These are phyloP conservation scores for Alternaria hordeiaustralica DNA, from an alignment of 2,329 filamentous ascomycete genomes.

Conservation along the genomic window DNA sequence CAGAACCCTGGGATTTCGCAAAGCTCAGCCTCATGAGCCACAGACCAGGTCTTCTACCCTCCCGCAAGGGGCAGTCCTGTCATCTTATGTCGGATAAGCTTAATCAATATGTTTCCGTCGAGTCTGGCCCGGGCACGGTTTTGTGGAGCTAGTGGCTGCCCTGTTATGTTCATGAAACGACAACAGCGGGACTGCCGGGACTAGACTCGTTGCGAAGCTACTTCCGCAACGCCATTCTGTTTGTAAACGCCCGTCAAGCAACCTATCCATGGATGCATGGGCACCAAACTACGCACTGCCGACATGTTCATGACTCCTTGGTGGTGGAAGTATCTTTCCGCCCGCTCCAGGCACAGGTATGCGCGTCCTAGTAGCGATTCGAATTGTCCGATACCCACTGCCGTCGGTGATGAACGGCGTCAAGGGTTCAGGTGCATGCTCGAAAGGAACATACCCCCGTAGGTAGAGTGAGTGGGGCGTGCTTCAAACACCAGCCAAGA, in stretches of 20 bases:
- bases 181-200: not conserved
- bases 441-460: slow-evolving; percentile 13
- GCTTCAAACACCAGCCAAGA: slow-evolving; percentile 11
- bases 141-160: slow-evolving; percentile 1
- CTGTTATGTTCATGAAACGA: slow-evolving; percentile 6
- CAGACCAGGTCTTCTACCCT: not conserved
- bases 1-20: not conserved
- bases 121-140: not conserved
- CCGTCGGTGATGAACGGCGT: slow-evolving; percentile 8
- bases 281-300: not conserved
- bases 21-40: not conserved
- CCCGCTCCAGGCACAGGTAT: not conserved
- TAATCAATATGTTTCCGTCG: slow-evolving; percentile 5
- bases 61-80: not conserved
- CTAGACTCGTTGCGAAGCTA: not conserved
- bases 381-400: not conserved
- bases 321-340: not conserved
- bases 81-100: slow-evolving; percentile 3
- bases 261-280: not conserved
- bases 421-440: not conserved
- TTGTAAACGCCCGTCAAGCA: not conserved
- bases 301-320: not conserved
- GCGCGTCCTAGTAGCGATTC: not conserved
- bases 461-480: slow-evolving; percentile 14
- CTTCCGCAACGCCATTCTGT: not conserved